Evolutionary conservation across 2,329 filamentous ascomycete species (phyloP), one percentile per base, ranked within the genome.

Genomic region (Diaporthe amygdali): DNA sequence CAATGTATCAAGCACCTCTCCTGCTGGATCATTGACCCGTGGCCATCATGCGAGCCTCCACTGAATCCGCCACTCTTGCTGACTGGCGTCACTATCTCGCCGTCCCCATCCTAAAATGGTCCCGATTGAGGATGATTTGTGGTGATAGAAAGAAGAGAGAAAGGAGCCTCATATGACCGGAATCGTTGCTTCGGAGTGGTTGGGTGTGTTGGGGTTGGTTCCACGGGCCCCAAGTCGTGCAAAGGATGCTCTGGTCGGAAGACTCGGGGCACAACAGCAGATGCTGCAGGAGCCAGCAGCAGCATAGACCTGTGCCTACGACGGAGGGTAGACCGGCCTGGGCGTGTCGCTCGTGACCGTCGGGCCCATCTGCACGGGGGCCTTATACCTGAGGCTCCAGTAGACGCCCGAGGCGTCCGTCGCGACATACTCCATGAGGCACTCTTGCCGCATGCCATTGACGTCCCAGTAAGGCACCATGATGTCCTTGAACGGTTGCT

Each of bases 401-500:
- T 83, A 77, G 69, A 81, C 79, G 41, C 81, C 80, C 1, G 79
- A 75, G 54, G 82, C 79, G 69, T 77, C 78, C 20, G 80, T 78
- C 49, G 81, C 81, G 47, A 84, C 79, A 52, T 86, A 78, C 72
- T 86, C 84, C 83, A 86, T 85, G 64, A 86, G 71, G 10, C 81
- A 82, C 41, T 63, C 59, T 75, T 88, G 88, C 68, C 84, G 82
- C 52, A 88, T 74, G 27, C 83, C 77, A 14, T 85, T 86, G 46
- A 84, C 81, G 71, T 83, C 81, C 39, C 85, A 80, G 59, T 81
- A 80, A 61, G 86, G 86, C 25, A 86, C 83, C 66, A 81, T 82
- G 64, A 87, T 81, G 67, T 87, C 84, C 74, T 77, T 79, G 17
- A 82, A 81, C 12, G 78, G 76, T 46, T 74, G 70, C 70, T 74